A percentile compares a stretch with the other conserved stretches of the same genome.
These are phyloP conservation scores for Drechslerella coelobrocha DNA, from an alignment of 2,329 filamentous ascomycete genomes.

Conservation along the genomic window DNA sequence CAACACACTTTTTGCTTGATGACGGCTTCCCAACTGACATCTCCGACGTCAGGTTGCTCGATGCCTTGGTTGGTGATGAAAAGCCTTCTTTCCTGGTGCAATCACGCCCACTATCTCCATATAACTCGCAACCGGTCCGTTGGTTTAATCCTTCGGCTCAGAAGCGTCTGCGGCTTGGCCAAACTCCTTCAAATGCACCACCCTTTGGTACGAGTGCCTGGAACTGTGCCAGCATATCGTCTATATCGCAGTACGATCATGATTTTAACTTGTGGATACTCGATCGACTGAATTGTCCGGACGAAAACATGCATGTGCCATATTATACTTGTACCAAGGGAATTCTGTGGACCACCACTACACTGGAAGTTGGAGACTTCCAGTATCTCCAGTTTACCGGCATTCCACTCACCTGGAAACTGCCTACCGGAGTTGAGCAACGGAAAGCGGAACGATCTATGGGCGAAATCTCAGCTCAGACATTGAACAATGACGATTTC, in stretches of 20 bases:
- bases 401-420: constrained; percentile 27
- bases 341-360: constrained; percentile 33
- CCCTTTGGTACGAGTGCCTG: neutral
- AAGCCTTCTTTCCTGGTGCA: constrained; percentile 29
- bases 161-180: constrained; percentile 8
- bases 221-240: constrained; percentile 2
- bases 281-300: constrained; percentile 18
- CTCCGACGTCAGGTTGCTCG: constrained; percentile 20
- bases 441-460: constrained; percentile 18
- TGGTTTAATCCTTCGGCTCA: constrained; percentile 22
- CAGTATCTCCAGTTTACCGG: constrained; percentile 33
- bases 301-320: constrained; percentile 4
- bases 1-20: constrained; percentile 12
- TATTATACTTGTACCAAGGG: constrained; percentile 34
- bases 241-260: constrained; percentile 22
- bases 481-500: constrained; percentile 19
- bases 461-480: constrained; percentile 34
- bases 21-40: constrained; percentile 9
- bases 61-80: constrained; percentile 20
- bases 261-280: constrained; percentile 31
- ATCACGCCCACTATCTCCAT: constrained; percentile 10
- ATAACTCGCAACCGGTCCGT: constrained; percentile 14
- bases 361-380: constrained; percentile 1
- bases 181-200: constrained; percentile 7
- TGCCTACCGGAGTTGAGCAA: constrained; percentile 6